Base-by-base conservation (phyloP, 129 eudicot species). In the Helianthus tuberosus region DNA sequence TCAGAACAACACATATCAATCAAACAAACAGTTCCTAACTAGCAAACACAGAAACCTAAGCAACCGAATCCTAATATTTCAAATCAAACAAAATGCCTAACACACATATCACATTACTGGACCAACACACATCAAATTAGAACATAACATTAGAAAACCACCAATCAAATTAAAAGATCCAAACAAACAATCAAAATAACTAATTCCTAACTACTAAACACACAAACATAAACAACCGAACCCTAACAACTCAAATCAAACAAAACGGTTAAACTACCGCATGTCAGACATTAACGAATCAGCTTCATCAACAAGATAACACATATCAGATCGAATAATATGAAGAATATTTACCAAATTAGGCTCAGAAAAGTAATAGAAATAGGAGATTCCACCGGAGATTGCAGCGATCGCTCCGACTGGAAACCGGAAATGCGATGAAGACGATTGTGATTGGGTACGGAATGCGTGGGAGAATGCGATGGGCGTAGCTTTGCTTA, bases 321-420 rank as follows among this genome's bases (percentile, higher is more conserved):
- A 27, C 32, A 27, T 27, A 27, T 27, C 32, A 27, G 32, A 27
- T 27, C 32, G 32, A 27, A 27, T 27, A 27, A 46, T 29, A 68
- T 23, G 70, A 5, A 16, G 57, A 75, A 58, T 27, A 20, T 14
- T 1, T 91, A 91, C 97, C 97, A 88, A 78, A 81, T 79, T 81
- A 6, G 89, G 90, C 11, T 95, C 86, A 13, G 93, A 81, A 15
- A 68, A 72, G 75, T 69, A 80, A 77, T 81, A 92, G 54, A 83
- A 87, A 68, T 81, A 88, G 10, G 96, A 87, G 74, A 92, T 75
- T 78, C 94, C 96, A 54, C 95, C 98, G 23, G 94, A 89, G 73
- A 92, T 20, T 51, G 98, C 96, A 12, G 96, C 98, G 72, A 92
- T 81, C 6, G 96, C 98, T 44, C 96, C 95, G n/a, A 85, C 62